Conservation (phyloP, 2,329 filamentous ascomycete species). For the Verticillium alfalfae region DNA sequence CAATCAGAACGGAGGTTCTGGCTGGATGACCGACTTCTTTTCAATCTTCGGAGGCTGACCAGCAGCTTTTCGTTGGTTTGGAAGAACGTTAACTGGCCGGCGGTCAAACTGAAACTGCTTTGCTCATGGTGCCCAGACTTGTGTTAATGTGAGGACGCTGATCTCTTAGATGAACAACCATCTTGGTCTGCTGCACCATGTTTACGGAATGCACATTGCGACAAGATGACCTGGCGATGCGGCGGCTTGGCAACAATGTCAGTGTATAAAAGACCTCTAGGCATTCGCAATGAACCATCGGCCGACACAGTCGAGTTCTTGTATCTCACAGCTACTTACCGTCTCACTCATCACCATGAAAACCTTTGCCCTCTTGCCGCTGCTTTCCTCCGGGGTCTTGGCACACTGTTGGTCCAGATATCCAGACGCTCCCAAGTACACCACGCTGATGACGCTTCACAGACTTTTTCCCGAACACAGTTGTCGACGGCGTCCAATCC, state of each 20-base stretch:
- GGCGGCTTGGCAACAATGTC: background rate
- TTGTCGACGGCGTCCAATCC: conserved; percentile 5
- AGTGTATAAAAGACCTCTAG: background rate
- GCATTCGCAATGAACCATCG: background rate
- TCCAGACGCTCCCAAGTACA: background rate
- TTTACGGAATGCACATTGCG: background rate
- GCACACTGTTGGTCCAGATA: background rate
- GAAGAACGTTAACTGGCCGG: background rate
- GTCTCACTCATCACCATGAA: background rate
- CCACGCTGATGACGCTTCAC: background rate
- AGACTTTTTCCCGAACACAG: conserved; percentile 10
- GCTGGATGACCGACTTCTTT: background rate
- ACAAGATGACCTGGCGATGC: background rate
- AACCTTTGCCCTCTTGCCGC: background rate
- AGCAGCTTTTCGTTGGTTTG: background rate
- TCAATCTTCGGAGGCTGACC: background rate
- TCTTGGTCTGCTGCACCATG: background rate
- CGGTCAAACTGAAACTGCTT: background rate
- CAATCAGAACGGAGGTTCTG: background rate
- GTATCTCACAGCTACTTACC: background rate
- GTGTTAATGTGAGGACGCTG: background rate
- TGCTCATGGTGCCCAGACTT: background rate
- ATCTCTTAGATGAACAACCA: background rate
- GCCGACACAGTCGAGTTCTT: background rate
- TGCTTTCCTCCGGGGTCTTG: background rate